Base-by-base conservation (phyloP, 106 monocot species). In the Dactylorhiza incarnata region DNA sequence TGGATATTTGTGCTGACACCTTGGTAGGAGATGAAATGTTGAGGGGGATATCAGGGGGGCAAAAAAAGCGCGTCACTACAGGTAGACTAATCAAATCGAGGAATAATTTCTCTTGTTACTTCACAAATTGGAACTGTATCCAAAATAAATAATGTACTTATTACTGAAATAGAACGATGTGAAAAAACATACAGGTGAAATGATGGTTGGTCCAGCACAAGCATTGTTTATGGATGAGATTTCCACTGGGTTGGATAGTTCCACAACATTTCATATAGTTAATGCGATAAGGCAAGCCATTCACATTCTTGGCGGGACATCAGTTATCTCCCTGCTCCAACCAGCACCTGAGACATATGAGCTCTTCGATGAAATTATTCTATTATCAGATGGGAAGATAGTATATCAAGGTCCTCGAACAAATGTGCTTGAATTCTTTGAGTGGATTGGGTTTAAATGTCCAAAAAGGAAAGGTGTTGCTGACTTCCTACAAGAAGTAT, bases 201-300 rank as follows among this genome's bases (percentile, higher is more conserved):
- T 89, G 89, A 78, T 89, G 73, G 89, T 89, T 53, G 89, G 89
- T 6, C 89, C 89, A 48, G 75, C 89, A 55, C 79, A 81, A 74
- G 86, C 86, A 22, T 70, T 89, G 25, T 89, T 89, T 78, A 89
- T 89, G 89, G 89, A 89, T 84, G 86, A 89, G 52, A 89, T 89
- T 75, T 89, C 89, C 2, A 89, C 78, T 19, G 89, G 89, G 9
- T 75, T 89, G 14, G 89, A 89, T 56, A 89, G 86, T 49, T 89
- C 89, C 49, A 89, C 89, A 63, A 89, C 89, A 0, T 89, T 72
- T 70, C 86, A 86, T 59, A 89, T 89, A 45, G 84, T 86, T 47
- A 89, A 86, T 22, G 72, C 81, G 1, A 61, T 89, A 17, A 76
- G 84, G 76, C 86, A 89, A 48, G 74, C 78, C 3, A 72, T 86